A percentile compares a stretch with the other conserved stretches of the same genome.
Evolutionary conservation across 768 basidiomycete genomes (phyloP).

Genomic region (Obba rivulosa): DNA sequence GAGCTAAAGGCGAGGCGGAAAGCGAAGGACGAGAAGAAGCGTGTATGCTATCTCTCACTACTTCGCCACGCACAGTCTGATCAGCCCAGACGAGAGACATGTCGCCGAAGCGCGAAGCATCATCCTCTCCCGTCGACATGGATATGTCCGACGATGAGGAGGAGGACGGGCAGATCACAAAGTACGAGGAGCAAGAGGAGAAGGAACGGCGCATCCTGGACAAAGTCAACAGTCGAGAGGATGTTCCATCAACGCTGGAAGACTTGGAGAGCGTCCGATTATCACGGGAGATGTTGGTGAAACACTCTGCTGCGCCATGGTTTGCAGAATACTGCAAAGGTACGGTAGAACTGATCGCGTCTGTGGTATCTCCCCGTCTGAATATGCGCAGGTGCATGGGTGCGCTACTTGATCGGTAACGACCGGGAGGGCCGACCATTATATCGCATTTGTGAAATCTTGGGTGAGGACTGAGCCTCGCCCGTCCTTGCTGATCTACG

Average conservation of each 20-base stretch:
- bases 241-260: constrained; percentile 44
- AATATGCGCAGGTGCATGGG: constrained; percentile 63
- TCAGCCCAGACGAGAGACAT: constrained; percentile 37
- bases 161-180: constrained; percentile 71
- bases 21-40: constrained; percentile 85
- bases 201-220: constrained; percentile 47
- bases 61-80: constrained; percentile 12
- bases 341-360: constrained; percentile 22
- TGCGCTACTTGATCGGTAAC: constrained; percentile 74
- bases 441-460: constrained; percentile 81
- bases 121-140: constrained; percentile 82
- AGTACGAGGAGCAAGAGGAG: constrained; percentile 70
- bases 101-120: constrained; percentile 65
- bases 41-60: constrained; percentile 40
- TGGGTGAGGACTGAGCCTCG: constrained; percentile 45
- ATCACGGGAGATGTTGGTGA: constrained; percentile 65
- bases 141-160: constrained; percentile 79
- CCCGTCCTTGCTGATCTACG: neutral
- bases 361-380: neutral
- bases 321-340: constrained; percentile 83
- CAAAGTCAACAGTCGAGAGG: constrained; percentile 33
- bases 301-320: constrained; percentile 70
- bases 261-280: constrained; percentile 62
- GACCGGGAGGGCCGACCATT: constrained; percentile 48
- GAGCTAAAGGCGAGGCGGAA: constrained; percentile 84